Base-by-base conservation (phyloP, 257 asterid genomes). In the Gardenia jasminoides region DNA sequence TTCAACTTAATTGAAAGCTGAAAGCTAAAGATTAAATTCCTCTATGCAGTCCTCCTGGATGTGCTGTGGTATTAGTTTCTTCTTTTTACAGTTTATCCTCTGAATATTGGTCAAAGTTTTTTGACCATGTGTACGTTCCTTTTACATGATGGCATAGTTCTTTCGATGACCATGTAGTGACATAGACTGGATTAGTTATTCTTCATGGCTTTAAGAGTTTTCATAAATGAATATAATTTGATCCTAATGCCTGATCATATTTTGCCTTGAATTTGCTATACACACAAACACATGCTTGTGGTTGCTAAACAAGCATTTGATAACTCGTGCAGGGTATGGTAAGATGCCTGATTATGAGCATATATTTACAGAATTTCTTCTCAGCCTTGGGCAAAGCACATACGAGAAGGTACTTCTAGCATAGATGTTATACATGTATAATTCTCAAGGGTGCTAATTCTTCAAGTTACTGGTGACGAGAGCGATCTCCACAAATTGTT, bases 281-380 rank as follows among this genome's bases (percentile, higher is more conserved):
- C 39, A 9, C 24, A 24, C 24, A 69, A 19, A 69, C 20, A 3
- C 10, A 20, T 43, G 74, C 19, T 24, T 19, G 17, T 58, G 54
- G 65, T 74, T 26, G 12, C 10, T 58, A 58, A 70, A 71, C 56
- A 41, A 64, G 79, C 20, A 33, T 61, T 24, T 44, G 39, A 17
- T 39, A 22, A 50, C 44, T 78, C 69, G 65, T 82, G 79, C 97
- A 93, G 98, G 98, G 54, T 93, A 88, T 64, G 96, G 97, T 69
- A 93, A 93, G 81, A 88, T 92, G 93, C 97, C 96, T 7, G 97
- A 86, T 52, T 90, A 93, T 31, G 98, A 93, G 82, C 91, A 90
- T 71, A 86, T 88, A 78, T 88, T 92, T 79, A 93, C 96, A 19
- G 96, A 92, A 87, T 93, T 93, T 79, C 93, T 93, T 48, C 81